These are phyloP conservation scores for Cetradonia linearis DNA, from an alignment of 495 filamentous ascomycete species.

Conservation along the genomic window DNA sequence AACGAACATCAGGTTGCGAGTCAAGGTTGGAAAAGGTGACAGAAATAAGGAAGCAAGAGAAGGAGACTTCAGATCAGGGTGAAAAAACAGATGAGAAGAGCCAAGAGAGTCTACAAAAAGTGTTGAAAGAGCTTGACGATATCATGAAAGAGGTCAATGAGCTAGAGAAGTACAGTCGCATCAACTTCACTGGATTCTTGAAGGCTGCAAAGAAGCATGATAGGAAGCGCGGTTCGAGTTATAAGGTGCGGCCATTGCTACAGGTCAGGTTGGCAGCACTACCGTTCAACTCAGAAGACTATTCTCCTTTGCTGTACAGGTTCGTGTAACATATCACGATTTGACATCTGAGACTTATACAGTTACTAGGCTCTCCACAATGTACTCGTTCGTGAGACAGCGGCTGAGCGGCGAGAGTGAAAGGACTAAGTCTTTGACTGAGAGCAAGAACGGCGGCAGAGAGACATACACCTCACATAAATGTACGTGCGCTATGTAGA, in stretches of 20 bases:
- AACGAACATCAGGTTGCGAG: conserved; percentile 51
- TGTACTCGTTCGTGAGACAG: conserved; percentile 91
- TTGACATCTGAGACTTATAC: background rate
- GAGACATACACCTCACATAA: conserved; percentile 85
- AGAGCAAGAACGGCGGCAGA: conserved; percentile 38
- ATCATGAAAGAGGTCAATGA: conserved; percentile 88
- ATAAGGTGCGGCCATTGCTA: conserved; percentile 81
- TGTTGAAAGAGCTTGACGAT: conserved; percentile 66
- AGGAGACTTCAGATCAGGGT: conserved; percentile 26
- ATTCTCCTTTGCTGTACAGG: conserved; percentile 78
- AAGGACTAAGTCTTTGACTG: conserved; percentile 33
- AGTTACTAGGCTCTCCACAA: conserved; percentile 56
- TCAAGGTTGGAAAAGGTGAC: conserved; percentile 41
- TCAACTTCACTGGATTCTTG: conserved; percentile 95
- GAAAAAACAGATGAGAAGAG: conserved; percentile 31
- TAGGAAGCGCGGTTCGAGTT: conserved; percentile 67
- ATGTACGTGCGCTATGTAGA: conserved; percentile 41
- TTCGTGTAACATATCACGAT: conserved; percentile 15
- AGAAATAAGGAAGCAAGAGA: conserved; percentile 19
- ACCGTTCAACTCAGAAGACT: conserved; percentile 93
- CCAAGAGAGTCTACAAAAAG: conserved; percentile 52
- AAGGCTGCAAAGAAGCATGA: conserved; percentile 99
- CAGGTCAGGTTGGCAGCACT: conserved; percentile 76
- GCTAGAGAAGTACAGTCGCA: conserved; percentile 84
- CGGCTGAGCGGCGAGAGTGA: conserved; percentile 51